A percentile compares a stretch with the other conserved stretches of the same genome.
Evolutionary conservation across 2,329 filamentous ascomycete species (phyloP).

Genomic region (Huntiella moniliformis): DNA sequence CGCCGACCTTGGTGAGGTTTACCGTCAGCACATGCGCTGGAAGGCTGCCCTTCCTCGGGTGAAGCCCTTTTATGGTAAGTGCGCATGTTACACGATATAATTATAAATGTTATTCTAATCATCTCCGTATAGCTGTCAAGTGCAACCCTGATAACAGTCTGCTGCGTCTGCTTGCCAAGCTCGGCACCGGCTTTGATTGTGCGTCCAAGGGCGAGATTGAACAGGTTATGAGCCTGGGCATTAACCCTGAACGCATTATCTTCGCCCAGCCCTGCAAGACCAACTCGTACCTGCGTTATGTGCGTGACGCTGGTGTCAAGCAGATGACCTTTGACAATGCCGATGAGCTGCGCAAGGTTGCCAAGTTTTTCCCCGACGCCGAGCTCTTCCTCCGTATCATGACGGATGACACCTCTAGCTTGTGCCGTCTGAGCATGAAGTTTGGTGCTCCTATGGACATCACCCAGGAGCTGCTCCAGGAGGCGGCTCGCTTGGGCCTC

Average conservation of each 20-base stretch:
- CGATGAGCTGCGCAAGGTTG: constrained; percentile 96
- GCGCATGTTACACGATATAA: neutral
- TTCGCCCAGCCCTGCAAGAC: constrained; percentile 99
- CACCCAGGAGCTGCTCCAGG: constrained; percentile 54
- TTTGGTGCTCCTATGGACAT: constrained; percentile 82
- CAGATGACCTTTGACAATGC: constrained; percentile 99
- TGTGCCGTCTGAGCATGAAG: constrained; percentile 93
- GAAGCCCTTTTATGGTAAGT: constrained; percentile 84
- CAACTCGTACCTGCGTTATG: constrained; percentile 89
- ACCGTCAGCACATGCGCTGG: constrained; percentile 96
- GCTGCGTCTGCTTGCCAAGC: constrained; percentile 64
- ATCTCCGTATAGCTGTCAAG: constrained; percentile 55
- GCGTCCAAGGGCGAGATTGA: constrained; percentile 97
- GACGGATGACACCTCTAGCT: constrained; percentile 85
- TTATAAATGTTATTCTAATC: neutral
- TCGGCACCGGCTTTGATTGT: constrained; percentile 94
- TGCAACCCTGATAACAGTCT: constrained; percentile 92
- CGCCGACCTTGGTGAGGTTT: constrained; percentile 92
- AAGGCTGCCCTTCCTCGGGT: constrained; percentile 84
- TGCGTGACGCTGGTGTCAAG: constrained; percentile 65
- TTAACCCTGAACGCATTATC: constrained; percentile 82
- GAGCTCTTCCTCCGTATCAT: constrained; percentile 88
- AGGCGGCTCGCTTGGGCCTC: constrained; percentile 66
- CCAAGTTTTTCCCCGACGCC: constrained; percentile 71
- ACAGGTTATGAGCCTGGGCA: constrained; percentile 63